Percentiles rank a stretch among this genome's conserved stretches.
phyloP scores from a whole-genome alignment of 768 basidiomycete species.

The Boletus subparvulus region DNA sequence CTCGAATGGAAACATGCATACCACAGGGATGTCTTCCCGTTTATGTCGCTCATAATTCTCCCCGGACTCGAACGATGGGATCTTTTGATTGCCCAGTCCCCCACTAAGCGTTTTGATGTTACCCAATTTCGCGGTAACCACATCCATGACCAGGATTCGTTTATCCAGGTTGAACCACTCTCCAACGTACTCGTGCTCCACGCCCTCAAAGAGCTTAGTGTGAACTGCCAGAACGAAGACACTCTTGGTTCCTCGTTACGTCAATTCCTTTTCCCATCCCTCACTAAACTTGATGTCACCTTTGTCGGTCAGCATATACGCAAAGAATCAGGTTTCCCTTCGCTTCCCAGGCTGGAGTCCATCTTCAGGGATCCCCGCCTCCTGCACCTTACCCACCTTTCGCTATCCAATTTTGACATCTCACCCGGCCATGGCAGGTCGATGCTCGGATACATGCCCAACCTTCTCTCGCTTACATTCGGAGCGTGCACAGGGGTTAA shows the following conservation, averaged over 20 bases:
- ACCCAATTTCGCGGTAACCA: conserved; percentile 33
- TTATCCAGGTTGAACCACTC: conserved; percentile 30
- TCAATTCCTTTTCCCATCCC: conserved; percentile 44
- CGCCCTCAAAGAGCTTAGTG: conserved; percentile 41
- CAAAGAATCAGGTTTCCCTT: conserved; percentile 27
- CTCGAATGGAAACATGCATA: conserved; percentile 51
- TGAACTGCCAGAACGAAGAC: conserved; percentile 44
- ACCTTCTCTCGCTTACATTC: conserved; percentile 46
- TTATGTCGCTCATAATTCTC: conserved; percentile 42
- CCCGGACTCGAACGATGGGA: conserved; percentile 46
- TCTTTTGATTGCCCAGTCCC: conserved; percentile 40
- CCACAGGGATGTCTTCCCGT: conserved; percentile 40
- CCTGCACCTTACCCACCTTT: conserved; percentile 48
- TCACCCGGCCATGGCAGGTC: conserved; percentile 37
- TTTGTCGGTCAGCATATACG: conserved; percentile 34
- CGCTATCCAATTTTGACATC: conserved; percentile 48
- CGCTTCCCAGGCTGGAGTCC: conserved; percentile 48
- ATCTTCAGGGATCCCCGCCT: conserved; percentile 60
- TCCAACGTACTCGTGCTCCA: conserved; percentile 26
- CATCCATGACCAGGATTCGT: conserved; percentile 28
- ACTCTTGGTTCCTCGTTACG: conserved; percentile 38
- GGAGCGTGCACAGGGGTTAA: conserved; percentile 46
- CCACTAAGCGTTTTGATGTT: conserved; percentile 27
- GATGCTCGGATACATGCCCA: conserved; percentile 53
- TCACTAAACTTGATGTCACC: conserved; percentile 46